A percentile compares a stretch with the other conserved stretches of the same genome.
These are phyloP conservation scores for Piper betle DNA, from an alignment of 164 flowering plant genomes.

Conservation along the genomic window DNA sequence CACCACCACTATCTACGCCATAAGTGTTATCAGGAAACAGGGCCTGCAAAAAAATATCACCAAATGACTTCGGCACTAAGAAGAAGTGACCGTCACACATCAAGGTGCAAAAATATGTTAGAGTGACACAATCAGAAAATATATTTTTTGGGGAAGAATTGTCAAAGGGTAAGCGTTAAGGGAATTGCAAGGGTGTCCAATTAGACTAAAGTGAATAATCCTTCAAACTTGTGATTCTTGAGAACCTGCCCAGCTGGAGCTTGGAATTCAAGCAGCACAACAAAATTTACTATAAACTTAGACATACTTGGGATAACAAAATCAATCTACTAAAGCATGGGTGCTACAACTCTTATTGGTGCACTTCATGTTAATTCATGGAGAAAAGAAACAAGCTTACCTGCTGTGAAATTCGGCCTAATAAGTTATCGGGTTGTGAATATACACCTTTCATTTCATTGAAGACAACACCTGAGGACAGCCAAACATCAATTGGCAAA, in stretches of 20 bases:
- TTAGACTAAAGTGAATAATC: not conserved
- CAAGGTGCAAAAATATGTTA: not conserved
- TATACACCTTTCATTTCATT: conserved; percentile 99
- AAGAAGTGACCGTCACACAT: not conserved
- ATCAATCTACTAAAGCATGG: not conserved
- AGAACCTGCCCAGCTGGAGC: not conserved
- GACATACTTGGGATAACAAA: not conserved
- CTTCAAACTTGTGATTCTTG: too few species aligned
- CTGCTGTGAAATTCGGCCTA: conserved; percentile 79
- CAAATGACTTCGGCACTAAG: too few species aligned
- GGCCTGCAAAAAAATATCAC: conserved; percentile 34
- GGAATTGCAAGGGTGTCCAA: not conserved
- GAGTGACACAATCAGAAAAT: not conserved
- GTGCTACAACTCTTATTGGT: not conserved
- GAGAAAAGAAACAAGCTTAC: conserved; percentile 24
- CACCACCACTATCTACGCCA: conserved; percentile 99
- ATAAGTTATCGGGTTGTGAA: conserved; percentile 92
- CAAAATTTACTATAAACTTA: too few species aligned
- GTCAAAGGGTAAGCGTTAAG: not conserved
- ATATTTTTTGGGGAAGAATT: too few species aligned
- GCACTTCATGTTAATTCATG: too few species aligned
- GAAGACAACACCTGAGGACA: conserved; percentile 79
- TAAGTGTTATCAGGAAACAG: conserved; percentile 88
- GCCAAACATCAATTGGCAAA: not conserved
- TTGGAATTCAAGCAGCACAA: not conserved